These are phyloP conservation scores for Acacia crassicarpa DNA, from an alignment of 306 rosid genomes.

Conservation along the genomic window DNA sequence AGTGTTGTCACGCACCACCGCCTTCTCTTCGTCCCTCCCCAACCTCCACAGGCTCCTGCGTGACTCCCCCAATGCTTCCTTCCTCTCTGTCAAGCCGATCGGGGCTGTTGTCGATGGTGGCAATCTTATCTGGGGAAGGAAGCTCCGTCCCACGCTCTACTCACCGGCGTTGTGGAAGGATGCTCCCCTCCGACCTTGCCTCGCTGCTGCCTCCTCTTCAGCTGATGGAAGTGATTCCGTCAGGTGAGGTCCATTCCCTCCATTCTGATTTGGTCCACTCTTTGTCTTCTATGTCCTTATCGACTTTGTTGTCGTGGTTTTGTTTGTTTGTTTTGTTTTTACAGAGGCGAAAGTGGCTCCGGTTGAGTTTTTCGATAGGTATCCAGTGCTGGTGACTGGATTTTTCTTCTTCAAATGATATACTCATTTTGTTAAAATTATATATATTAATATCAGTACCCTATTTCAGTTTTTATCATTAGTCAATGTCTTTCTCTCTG, in stretches of 20 bases:
- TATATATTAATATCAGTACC: no score
- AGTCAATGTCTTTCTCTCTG: no score
- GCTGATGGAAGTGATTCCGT: constrained; percentile 88
- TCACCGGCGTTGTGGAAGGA: constrained; percentile 48
- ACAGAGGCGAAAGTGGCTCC: constrained; percentile 75
- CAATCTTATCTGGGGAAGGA: constrained; percentile 84
- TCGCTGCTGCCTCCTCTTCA: constrained; percentile 71
- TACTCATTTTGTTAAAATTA: no score
- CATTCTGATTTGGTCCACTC: constrained; percentile 69
- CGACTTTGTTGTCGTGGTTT: constrained; percentile 19
- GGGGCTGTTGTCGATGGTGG: constrained; percentile 74
- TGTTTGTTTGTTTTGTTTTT: not conserved
- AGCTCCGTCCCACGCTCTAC: constrained; percentile 75
- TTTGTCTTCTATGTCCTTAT: no score
- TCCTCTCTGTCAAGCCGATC: constrained; percentile 45
- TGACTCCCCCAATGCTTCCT: constrained; percentile 33
- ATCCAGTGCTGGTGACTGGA: constrained; percentile 76
- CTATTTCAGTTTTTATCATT: no score
- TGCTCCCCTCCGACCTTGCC: constrained; percentile 47
- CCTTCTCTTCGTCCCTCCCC: constrained; percentile 45
- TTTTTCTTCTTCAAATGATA: constrained; percentile 69
- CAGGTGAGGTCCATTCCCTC: constrained; percentile 99
- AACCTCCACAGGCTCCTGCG: constrained; percentile 48
- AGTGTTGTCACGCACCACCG: constrained; percentile 80
- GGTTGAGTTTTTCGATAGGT: constrained; percentile 53